phyloP scores from a whole-genome alignment of 768 basidiomycete genomes.

The Coprinopsis marcescibilis region DNA sequence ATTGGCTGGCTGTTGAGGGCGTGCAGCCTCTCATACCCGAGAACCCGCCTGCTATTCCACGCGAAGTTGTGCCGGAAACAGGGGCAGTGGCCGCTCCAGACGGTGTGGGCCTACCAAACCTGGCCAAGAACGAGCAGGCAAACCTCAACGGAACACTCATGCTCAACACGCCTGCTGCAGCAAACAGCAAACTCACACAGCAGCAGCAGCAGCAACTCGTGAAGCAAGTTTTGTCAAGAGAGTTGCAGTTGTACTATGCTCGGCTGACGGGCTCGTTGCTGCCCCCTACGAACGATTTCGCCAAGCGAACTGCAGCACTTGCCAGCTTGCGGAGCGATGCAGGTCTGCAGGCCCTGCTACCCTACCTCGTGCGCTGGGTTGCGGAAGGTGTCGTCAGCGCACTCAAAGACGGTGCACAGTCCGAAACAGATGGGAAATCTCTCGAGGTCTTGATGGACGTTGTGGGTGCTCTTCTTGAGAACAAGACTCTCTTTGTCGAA shows the following conservation, averaged over 20 bases:
- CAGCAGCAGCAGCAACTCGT: slow-evolving; percentile 71
- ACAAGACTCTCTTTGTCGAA: slow-evolving; percentile 86
- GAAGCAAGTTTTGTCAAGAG: slow-evolving; percentile 88
- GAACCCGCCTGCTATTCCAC: slow-evolving; percentile 81
- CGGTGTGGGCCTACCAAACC: slow-evolving; percentile 19
- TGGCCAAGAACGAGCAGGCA: slow-evolving; percentile 27
- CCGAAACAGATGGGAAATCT: slow-evolving; percentile 60
- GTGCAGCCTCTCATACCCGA: slow-evolving; percentile 96
- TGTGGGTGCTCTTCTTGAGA: slow-evolving; percentile 78
- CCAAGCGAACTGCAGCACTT: slow-evolving; percentile 83
- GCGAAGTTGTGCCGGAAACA: slow-evolving; percentile 35
- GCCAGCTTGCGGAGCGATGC: slow-evolving; percentile 87
- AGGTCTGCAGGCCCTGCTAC: slow-evolving; percentile 84
- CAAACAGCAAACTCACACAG: slow-evolving; percentile 24
- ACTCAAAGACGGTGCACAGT: slow-evolving; percentile 49
- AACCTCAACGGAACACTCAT: slow-evolving; percentile 15
- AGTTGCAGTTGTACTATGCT: slow-evolving; percentile 91
- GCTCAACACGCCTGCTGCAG: slow-evolving; percentile 17
- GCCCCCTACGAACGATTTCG: slow-evolving; percentile 58
- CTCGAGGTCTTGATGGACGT: slow-evolving; percentile 84
- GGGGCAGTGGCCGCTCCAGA: slow-evolving; percentile 23
- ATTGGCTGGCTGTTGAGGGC: slow-evolving; percentile 98
- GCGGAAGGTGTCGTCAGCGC: slow-evolving; percentile 78
- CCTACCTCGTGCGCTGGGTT: slow-evolving; percentile 93
- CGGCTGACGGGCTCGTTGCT: slow-evolving; percentile 82